Evolutionary conservation across 164 flowering plant genomes (phyloP).

Genomic region (Vitis amurensis): DNA sequence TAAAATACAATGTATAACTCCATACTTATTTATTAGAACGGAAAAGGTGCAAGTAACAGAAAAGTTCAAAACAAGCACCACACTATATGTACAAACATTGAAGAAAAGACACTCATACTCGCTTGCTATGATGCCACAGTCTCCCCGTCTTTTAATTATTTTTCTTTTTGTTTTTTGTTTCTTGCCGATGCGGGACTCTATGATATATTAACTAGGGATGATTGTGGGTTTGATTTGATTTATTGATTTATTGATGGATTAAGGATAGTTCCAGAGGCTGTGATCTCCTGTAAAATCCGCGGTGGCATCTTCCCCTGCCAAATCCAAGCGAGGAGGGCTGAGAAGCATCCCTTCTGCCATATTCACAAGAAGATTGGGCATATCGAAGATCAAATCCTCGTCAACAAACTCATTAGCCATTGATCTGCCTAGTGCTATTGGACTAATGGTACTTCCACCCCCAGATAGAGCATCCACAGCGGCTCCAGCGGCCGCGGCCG

Average conservation of each 20-base stretch:
- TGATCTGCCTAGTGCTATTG: not conserved
- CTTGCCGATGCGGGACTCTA: no score
- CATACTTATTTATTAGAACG: no score
- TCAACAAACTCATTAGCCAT: slow-evolving; percentile 43
- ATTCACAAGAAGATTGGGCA: slow-evolving; percentile 66
- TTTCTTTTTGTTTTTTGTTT: no score
- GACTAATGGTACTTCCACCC: not conserved
- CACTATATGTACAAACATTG: slow-evolving; percentile 1
- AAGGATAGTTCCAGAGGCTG: slow-evolving; percentile 54
- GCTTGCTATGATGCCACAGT: not conserved
- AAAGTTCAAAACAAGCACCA: not conserved
- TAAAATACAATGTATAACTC: no score
- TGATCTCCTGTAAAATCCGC: slow-evolving; percentile 14
- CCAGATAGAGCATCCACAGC: slow-evolving; percentile 39
- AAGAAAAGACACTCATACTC: slow-evolving; percentile 10
- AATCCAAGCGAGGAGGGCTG: slow-evolving; percentile 67
- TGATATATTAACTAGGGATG: not conserved
- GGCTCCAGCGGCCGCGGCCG: slow-evolving; percentile 62
- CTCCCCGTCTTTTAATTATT: not conserved
- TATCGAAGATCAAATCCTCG: slow-evolving; percentile 69
- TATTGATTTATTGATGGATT: not conserved
- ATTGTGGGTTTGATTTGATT: not conserved
- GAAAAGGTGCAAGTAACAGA: not conserved
- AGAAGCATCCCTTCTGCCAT: slow-evolving; percentile 89
- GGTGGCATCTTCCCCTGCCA: slow-evolving; percentile 9